phyloP scores from a whole-genome alignment of 495 filamentous ascomycete species.

The Polyplosphaeria fusca region DNA sequence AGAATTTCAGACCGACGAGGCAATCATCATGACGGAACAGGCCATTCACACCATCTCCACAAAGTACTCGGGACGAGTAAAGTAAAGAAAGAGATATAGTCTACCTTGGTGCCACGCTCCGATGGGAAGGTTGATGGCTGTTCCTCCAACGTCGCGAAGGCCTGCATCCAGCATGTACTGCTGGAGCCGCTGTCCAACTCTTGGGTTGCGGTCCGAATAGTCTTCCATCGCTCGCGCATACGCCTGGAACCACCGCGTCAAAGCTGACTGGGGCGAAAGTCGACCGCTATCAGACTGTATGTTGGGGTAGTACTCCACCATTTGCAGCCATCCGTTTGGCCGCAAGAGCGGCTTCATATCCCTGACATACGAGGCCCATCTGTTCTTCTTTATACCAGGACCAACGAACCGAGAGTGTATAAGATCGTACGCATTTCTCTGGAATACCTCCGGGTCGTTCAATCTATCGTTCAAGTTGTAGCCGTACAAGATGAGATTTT shows the following conservation, averaged over 20 bases:
- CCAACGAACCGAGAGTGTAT: conserved; percentile 82
- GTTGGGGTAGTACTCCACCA: conserved; percentile 84
- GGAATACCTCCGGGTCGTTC: conserved; percentile 29
- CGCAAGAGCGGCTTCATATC: conserved; percentile 70
- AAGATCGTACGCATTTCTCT: conserved; percentile 75
- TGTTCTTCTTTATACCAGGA: conserved; percentile 67
- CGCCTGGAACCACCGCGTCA: conserved; percentile 35
- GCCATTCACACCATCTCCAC: too few relatives aligned
- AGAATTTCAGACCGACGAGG: too few relatives aligned
- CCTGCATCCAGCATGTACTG: conserved; percentile 20
- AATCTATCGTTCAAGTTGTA: conserved; percentile 39
- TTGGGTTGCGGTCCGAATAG: conserved; percentile 33
- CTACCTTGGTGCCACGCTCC: conserved; percentile 29
- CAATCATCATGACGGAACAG: too few relatives aligned
- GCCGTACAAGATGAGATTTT: conserved; percentile 26
- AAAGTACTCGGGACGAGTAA: too few relatives aligned
- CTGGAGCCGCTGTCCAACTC: conserved; percentile 33
- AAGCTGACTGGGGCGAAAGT: conserved; percentile 52
- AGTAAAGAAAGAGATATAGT: background rate
- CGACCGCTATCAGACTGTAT: conserved; percentile 88
- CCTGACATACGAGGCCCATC: conserved; percentile 76
- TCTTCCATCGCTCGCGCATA: conserved; percentile 33
- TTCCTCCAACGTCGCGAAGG: conserved; percentile 17
- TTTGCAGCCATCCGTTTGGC: conserved; percentile 82
- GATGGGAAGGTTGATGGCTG: conserved; percentile 23